Evolutionary conservation across 768 basidiomycete genomes (phyloP), one percentile per base, ranked within the genome.

Genomic region (Leccinellum albellum): DNA sequence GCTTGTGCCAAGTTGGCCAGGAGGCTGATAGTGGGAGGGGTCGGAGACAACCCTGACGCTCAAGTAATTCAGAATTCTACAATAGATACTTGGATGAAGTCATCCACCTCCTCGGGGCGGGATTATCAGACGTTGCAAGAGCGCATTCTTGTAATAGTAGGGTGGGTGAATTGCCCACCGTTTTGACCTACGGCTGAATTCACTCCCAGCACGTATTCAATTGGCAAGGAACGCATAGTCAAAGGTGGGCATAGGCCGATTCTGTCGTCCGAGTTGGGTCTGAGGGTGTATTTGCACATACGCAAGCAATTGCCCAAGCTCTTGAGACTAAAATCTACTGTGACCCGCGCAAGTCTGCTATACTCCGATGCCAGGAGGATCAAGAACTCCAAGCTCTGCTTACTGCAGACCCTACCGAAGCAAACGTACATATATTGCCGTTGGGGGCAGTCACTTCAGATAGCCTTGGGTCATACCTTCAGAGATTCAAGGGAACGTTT

Each of bases 151-250:
- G 77, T 94, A 54, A 80, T 91, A 32, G 82, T 93, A 13, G 91
- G 91, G 91, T 91, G 66, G 4, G 79, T 46, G 35, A 26, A 5
- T 17, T 50, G 9, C 13, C 10, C n/a, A 17, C 8, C 8, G 9
- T 42, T 24, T 20, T 35, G 23, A 47, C 29, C 40, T n/a, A 21
- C 21, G 17, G 13, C 52, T 63, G 26, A 61, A 26, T 23, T 23
- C 13, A 50, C n/a, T 46, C 54, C 40, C 58, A 93, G 94, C 10
- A 98, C 97, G 0, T 99, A 99, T 73, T 92, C 92, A 0, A 93
- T 98, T 50, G 97, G 97, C 40, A 99, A 99, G 71, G 97, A 99
- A 71, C 86, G 97, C 23, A 89, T 98, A 40, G 94, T 97, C 40
- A 97, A 98, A 82, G 94, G 93, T 91, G 55, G 31, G 50, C 64